These are phyloP conservation scores for Lathyrus oleraceus DNA, from an alignment of 306 rosid species.

Conservation along the genomic window DNA sequence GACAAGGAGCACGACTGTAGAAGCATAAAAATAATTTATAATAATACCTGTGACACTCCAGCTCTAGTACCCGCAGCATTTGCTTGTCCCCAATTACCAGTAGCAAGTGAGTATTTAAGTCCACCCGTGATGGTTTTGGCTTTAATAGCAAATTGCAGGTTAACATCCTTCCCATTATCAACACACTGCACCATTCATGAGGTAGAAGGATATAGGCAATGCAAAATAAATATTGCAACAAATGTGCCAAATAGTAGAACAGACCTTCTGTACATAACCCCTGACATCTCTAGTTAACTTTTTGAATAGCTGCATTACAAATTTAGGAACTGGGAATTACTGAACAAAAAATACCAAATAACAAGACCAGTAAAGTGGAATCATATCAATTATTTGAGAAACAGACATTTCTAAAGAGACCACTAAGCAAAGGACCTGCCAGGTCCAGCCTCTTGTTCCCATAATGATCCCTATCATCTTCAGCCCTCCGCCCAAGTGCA, in stretches of 20 bases:
- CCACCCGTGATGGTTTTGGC: constrained; percentile 99
- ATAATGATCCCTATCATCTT: constrained; percentile 96
- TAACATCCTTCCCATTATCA: constrained; percentile 96
- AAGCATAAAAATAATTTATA: constrained; percentile 2
- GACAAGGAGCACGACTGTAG: not conserved
- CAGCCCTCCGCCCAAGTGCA: constrained; percentile 94
- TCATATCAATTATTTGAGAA: constrained; percentile 1
- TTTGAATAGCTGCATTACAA: constrained; percentile 78
- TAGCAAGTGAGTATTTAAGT: constrained; percentile 94
- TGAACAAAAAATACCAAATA: not conserved
- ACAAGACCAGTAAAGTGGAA: not conserved
- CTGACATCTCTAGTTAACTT: constrained; percentile 94
- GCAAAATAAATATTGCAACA: constrained; percentile 12
- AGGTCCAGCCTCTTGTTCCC: constrained; percentile 97
- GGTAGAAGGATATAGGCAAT: constrained; percentile 24
- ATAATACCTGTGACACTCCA: constrained; percentile 93
- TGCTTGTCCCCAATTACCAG: constrained; percentile 99
- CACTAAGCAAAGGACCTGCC: constrained; percentile 95
- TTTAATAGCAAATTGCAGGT: constrained; percentile 97
- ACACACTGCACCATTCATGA: constrained; percentile 73
- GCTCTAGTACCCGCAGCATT: constrained; percentile 99
- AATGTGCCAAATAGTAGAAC: constrained; percentile 26
- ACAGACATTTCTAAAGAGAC: constrained; percentile 87
- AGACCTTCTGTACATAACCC: constrained; percentile 90
- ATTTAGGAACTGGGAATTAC: constrained; percentile 23